Evolutionary conservation across 2,329 filamentous ascomycete species (phyloP), one percentile per base, ranked within the genome.

Genomic region (Fonsecaea multimorphosa): DNA sequence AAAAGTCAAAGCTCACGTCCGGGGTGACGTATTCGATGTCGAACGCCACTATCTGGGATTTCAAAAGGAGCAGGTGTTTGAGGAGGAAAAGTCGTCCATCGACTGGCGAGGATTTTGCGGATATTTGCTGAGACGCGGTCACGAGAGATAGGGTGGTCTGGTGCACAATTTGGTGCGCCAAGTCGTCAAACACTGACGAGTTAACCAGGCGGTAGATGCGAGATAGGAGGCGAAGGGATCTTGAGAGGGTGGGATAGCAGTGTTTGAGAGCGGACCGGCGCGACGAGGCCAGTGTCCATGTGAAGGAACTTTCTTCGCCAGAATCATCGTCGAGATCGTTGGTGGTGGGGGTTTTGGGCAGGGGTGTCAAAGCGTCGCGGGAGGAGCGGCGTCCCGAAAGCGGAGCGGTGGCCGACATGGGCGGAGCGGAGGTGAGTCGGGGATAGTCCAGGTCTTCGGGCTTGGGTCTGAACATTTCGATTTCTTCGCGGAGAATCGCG

Each of bases 1-100:
- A 87, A 75, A 90, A 89, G 76, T 90, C 87, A 74, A 90, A 84
- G 14, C 84, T 84, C 55, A 89, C 81, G 68, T 90, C 87, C 3
- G 87, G 87, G 1, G 86, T 85, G 22, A 89, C 85, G 72, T 85
- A 90, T 74, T 90, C 93, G 71, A 99, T 97, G 79, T 99, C 95
- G 68, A 99, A 93, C 9, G 93, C 93, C 29, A 99, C 89, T 58
- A 99, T 91, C 76, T 97, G 92, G 75, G 97, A 96, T 78, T 98
- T 98, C 58, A 99, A 86, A 57, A 97, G 89, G 57, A 99, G 89
- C 1, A 99, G 85, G 76, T 99, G 97, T 72, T 94, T 95, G 73
- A 99, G 89, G 74, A 97, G 89, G 78, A 99, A 99, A 3, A 99
- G 85, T 71, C 97, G 91, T 0, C 91, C 86, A 75, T 98, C 93